Base-by-base conservation (phyloP, 2,329 filamentous ascomycete genomes). In the Trichoderma aggressivum region DNA sequence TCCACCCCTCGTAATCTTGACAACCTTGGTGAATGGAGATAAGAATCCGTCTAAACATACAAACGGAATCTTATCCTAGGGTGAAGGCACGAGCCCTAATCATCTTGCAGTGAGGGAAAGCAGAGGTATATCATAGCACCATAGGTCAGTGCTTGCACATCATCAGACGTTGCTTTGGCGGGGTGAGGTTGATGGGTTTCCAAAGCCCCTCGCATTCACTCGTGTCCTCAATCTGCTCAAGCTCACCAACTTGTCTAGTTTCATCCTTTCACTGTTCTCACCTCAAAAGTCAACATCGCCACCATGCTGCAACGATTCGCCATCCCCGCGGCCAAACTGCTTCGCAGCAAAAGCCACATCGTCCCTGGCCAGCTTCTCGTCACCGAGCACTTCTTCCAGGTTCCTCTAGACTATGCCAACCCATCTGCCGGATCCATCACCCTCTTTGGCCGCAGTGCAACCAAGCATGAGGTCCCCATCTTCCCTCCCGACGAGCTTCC, bases 321-420 rank as follows among this genome's bases (percentile, higher is more conserved):
- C 56, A 80, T 84, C 30, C 77, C 78, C 6, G 75, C 80, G 16
- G 84, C 84, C 60, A 79, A 78, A 73, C 77, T 84, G 64, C 59
- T 83, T 59, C 81, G 80, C 76, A 82, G 80, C 75, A 83, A 81
- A 64, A 81, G 81, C 5, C 84, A 87, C 74, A 72, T 80, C 55
- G 69, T 82, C n/a, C 82, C 82, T 32, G 93, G 93, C 62, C 91
- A 90, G 78, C 85, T 97, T 59, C 85, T 88, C 72, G 87, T 97
- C 72, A 92, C 92, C 2, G 94, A 97, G 79, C 87, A 95, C 77
- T 92, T 94, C 84, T 97, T 97, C 81, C 87, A 93, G 75, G 94
- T 97, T 12, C 94, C 94, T 4, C 86, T 93, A 73, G 92, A 97
- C 82, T 92, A 97, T 80, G 82, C 82, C 73, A 87, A 90, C 69